These are phyloP conservation scores for Pyricularia grisea DNA, from an alignment of 2,329 filamentous ascomycete genomes.

Conservation along the genomic window DNA sequence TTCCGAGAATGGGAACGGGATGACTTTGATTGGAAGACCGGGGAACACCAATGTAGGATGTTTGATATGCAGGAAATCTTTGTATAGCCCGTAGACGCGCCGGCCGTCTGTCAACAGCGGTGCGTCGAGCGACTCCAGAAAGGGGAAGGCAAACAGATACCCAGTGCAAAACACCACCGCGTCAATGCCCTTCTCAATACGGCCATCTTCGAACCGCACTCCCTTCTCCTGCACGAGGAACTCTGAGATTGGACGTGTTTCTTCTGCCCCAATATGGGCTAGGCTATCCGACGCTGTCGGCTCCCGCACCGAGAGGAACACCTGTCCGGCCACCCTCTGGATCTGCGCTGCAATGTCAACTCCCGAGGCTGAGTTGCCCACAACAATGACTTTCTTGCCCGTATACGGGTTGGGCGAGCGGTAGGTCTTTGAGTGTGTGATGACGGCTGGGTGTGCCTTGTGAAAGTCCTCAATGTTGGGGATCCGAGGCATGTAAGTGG, in stretches of 20 bases:
- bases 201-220: slow-evolving; percentile 56
- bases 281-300: slow-evolving; percentile 35
- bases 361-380: slow-evolving; percentile 79
- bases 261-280: slow-evolving; percentile 34
- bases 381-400: slow-evolving; percentile 67
- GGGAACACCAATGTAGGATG: slow-evolving; percentile 74
- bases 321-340: slow-evolving; percentile 23
- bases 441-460: slow-evolving; percentile 43
- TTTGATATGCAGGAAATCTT: slow-evolving; percentile 68
- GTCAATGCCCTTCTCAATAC: slow-evolving; percentile 59
- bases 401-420: slow-evolving; percentile 53
- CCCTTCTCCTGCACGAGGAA: slow-evolving; percentile 44
- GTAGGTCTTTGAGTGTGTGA: slow-evolving; percentile 75
- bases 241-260: slow-evolving; percentile 49
- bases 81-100: slow-evolving; percentile 62
- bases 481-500: slow-evolving; percentile 57
- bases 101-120: slow-evolving; percentile 58
- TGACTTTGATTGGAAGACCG: slow-evolving; percentile 68
- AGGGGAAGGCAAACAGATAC: slow-evolving; percentile 79
- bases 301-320: slow-evolving; percentile 54
- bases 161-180: slow-evolving; percentile 80
- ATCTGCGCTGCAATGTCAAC: slow-evolving; percentile 78
- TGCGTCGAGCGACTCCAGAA: slow-evolving; percentile 38
- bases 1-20: slow-evolving; percentile 79
- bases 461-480: slow-evolving; percentile 51